Evolutionary conservation across 1,139 yeast genomes (phyloP).

Genomic region (Kazachstania sp.): DNA sequence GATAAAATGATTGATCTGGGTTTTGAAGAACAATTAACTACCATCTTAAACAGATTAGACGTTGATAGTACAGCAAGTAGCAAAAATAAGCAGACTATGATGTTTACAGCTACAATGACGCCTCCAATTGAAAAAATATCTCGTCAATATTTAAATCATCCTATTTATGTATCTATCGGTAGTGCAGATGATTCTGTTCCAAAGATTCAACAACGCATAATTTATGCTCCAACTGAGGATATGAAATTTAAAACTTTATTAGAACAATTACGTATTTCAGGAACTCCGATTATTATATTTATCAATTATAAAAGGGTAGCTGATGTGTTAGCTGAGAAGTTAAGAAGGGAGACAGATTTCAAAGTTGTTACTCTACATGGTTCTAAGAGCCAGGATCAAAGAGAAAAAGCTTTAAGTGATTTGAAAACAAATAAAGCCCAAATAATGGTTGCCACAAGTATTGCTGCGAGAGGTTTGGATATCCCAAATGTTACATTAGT

Average conservation of each 20-base stretch:
- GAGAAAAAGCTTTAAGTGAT: conserved; percentile 78
- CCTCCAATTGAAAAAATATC: conserved; percentile 62
- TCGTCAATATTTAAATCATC: conserved; percentile 48
- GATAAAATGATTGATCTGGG: conserved; percentile 95
- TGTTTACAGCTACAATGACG: conserved; percentile 95
- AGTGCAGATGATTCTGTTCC: conserved; percentile 49
- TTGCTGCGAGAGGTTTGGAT: conserved; percentile 98
- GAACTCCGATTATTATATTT: conserved; percentile 65
- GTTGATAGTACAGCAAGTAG: conserved; percentile 34
- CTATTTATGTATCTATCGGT: conserved; percentile 62
- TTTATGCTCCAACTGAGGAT: conserved; percentile 54
- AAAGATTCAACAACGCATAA: conserved; percentile 23
- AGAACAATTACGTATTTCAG: conserved; percentile 23
- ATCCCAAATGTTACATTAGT: conserved; percentile 79
- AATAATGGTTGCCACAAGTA: conserved; percentile 94
- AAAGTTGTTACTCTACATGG: conserved; percentile 69
- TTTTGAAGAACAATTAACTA: conserved; percentile 69
- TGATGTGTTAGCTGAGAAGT: conserved; percentile 49
- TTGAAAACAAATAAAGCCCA: conserved; percentile 85
- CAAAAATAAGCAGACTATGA: conserved; percentile 44
- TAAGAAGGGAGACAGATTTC: conserved; percentile 40
- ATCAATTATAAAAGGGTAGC: conserved; percentile 70
- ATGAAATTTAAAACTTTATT: conserved; percentile 17
- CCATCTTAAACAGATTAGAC: conserved; percentile 37
- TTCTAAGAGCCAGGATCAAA: conserved; percentile 73